phyloP scores from a whole-genome alignment of 2,329 filamentous ascomycete species.

The Epichloe sylvatica region DNA sequence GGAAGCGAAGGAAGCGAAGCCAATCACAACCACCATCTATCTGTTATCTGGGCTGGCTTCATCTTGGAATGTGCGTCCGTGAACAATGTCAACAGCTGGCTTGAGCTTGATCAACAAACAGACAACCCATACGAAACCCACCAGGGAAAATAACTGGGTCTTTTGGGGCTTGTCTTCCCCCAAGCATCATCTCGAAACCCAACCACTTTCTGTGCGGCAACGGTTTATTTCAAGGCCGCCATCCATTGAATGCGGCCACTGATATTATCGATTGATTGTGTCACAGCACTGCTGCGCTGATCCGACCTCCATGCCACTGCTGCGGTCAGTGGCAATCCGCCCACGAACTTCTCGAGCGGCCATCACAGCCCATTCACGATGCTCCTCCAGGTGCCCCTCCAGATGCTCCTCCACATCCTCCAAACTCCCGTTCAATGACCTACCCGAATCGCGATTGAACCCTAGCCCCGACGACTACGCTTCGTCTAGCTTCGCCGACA shows the following conservation, averaged over 20 bases:
- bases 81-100: too few relatives aligned
- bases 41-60: too few relatives aligned
- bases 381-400: not conserved
- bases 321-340: constrained; percentile 4
- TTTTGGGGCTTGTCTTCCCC: not conserved
- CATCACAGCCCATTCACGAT: not conserved
- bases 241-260: too few relatives aligned
- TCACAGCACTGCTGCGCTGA: not conserved
- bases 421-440: constrained; percentile 21
- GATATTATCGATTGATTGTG: too few relatives aligned
- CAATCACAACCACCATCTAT: too few relatives aligned
- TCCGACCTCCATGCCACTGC: constrained; percentile 3
- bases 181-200: not conserved
- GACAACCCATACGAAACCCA: not conserved
- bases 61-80: too few relatives aligned
- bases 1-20: too few relatives aligned
- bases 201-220: not conserved
- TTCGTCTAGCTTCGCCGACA: constrained; percentile 71
- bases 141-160: not conserved
- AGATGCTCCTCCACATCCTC: constrained; percentile 7
- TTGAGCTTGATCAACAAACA: too few relatives aligned
- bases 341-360: constrained; percentile 1
- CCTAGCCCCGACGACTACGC: constrained; percentile 76
- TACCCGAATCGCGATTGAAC: constrained; percentile 51
- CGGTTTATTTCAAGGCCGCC: too few relatives aligned